Base-by-base conservation (phyloP, 2,329 filamentous ascomycete species). In the Scedosporium minutisporum region DNA sequence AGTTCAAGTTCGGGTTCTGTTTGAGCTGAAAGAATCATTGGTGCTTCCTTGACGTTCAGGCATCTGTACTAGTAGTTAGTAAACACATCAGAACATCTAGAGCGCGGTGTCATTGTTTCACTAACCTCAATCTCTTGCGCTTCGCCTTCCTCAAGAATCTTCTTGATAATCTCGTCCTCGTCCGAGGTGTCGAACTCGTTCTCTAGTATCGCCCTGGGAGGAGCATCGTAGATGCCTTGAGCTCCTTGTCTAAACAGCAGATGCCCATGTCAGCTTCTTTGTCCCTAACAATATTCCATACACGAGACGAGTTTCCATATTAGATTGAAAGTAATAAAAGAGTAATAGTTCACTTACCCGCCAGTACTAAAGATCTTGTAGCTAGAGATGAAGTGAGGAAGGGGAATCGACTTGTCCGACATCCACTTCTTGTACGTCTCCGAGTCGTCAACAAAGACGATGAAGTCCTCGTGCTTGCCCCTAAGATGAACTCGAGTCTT, bases 281-380 rank as follows among this genome's bases (percentile, higher is more conserved):
- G n/a, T 21, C 29, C 23, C 41, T n/a, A 21, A 16, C 41, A 27
- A 38, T 38, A 10, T 10, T 38, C 33, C 33, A 38, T 12, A 38
- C 33, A 38, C 12, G 33, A 38, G 12, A 10, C 33, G 33, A 38
- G 10, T 12, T 38, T 38, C 33, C 33, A 14, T 38, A 14, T 38
- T 14, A 10, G 33, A 3, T 38, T 3, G 33, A 10, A 48, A 10
- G 44, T 29, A 57, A 33, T 14, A 12, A 23, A 62, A n/a, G 25
- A 18, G 42, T 16, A 18, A 41, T 16, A 61, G 64, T 67, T 60
- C 58, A 80, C 89, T 78, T 82, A 97, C 93, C 88, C 89, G 80
- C 96, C 90, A 42, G 92, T 96, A 53, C 89, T 80, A 71, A 96
- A 96, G 71, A 99, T 82, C 82, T 96, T 90, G 82, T 91, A 97